These are phyloP conservation scores for Claviceps fusiformis DNA, from an alignment of 2,329 filamentous ascomycete genomes.

Conservation along the genomic window DNA sequence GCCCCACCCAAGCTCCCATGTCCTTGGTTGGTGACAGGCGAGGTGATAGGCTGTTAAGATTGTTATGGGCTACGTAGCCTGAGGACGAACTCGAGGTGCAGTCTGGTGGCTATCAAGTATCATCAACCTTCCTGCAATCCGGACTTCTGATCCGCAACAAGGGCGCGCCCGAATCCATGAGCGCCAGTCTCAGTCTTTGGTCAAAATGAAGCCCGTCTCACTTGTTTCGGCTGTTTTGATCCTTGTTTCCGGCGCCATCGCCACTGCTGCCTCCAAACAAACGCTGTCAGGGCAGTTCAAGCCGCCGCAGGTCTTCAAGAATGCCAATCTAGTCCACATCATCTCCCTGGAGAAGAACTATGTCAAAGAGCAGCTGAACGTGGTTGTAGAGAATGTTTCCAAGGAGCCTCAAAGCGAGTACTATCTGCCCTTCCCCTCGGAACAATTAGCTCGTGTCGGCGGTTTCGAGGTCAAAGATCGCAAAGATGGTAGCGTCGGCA, in stretches of 20 bases:
- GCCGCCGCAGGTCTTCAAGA: slow-evolving; percentile 85
- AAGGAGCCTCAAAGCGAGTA: slow-evolving; percentile 73
- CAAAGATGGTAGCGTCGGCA: slow-evolving; percentile 55
- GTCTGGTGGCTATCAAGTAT: not conserved
- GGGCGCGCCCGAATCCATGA: slow-evolving; percentile 21
- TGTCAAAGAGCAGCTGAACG: slow-evolving; percentile 78
- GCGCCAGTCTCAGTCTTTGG: slow-evolving; percentile 13
- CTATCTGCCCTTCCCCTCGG: slow-evolving; percentile 72
- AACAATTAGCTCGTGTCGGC: slow-evolving; percentile 63
- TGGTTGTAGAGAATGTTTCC: slow-evolving; percentile 83
- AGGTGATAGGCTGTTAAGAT: not conserved
- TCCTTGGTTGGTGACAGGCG: not conserved
- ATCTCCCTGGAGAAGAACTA: slow-evolving; percentile 92
- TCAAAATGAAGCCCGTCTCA: slow-evolving; percentile 29
- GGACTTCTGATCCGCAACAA: slow-evolving; percentile 6
- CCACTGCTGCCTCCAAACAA: slow-evolving; percentile 40
- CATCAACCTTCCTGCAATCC: slow-evolving; percentile 3
- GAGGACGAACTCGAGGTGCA: not conserved
- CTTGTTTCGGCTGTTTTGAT: slow-evolving; percentile 45
- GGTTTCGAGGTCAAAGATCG: slow-evolving; percentile 87
- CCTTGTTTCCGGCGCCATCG: slow-evolving; percentile 36
- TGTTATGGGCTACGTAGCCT: slow-evolving; percentile 5
- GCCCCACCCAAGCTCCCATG: not conserved
- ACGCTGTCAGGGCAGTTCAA: slow-evolving; percentile 56
- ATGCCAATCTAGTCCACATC: slow-evolving; percentile 78